Evolutionary conservation across 371 early-diverging fungal species (phyloP).

Genomic region (Mucor mucedo): DNA sequence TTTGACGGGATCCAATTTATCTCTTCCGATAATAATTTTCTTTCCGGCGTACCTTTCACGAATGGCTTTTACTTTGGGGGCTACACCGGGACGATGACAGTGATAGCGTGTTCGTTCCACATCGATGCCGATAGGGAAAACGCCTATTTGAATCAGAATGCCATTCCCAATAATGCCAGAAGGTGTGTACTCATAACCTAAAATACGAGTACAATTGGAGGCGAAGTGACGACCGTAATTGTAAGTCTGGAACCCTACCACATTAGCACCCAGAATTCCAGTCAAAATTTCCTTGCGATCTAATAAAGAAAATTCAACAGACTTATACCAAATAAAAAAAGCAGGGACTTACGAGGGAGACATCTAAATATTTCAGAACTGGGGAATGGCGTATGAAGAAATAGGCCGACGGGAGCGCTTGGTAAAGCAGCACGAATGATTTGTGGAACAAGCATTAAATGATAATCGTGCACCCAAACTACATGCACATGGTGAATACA

Average conservation of each 20-base stretch:
- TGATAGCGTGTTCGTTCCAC: slow-evolving; percentile 50
- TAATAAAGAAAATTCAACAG: slow-evolving; percentile 41
- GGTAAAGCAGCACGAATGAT: slow-evolving; percentile 74
- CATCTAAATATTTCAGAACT: slow-evolving; percentile 91
- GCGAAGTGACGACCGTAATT: slow-evolving; percentile 96
- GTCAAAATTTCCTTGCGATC: slow-evolving; percentile 90
- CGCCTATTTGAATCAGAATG: slow-evolving; percentile 84
- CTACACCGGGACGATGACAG: slow-evolving; percentile 59
- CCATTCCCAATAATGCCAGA: slow-evolving; percentile 80
- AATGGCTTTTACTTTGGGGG: slow-evolving; percentile 76
- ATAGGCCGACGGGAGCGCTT: slow-evolving; percentile 95
- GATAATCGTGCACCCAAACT: slow-evolving; percentile 99
- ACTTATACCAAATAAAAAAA: slow-evolving; percentile 48
- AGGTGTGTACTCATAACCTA: slow-evolving; percentile 87
- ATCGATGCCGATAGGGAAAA: slow-evolving; percentile 99
- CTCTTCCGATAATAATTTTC: slow-evolving; percentile 96
- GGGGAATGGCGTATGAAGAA: slow-evolving; percentile 99
- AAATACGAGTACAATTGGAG: slow-evolving; percentile 88
- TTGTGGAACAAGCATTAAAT: slow-evolving; percentile 95
- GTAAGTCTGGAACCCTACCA: slow-evolving; percentile 96
- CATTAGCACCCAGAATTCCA: slow-evolving; percentile 90
- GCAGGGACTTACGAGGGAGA: slow-evolving; percentile 76
- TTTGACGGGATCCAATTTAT: slow-evolving; percentile 98
- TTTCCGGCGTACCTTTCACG: slow-evolving; percentile 91
- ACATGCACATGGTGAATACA: slow-evolving; percentile 48